Conservation (phyloP, 2,329 filamentous ascomycete genomes). For the Penicillium paneum region DNA sequence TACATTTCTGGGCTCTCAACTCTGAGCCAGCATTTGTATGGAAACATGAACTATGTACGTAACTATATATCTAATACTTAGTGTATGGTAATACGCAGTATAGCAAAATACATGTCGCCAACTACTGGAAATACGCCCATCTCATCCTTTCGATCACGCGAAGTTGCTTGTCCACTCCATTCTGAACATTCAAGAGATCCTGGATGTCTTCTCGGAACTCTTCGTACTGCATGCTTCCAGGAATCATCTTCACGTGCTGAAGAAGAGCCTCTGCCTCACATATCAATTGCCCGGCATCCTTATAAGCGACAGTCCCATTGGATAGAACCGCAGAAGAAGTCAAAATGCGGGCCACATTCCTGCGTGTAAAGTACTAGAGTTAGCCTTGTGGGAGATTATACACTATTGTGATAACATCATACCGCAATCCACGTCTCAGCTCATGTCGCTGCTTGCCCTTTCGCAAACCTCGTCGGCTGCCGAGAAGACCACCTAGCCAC, state of each 20-base stretch:
- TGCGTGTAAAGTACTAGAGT: constrained; percentile 22
- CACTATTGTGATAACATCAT: constrained; percentile 4
- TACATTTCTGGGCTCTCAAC: neutral
- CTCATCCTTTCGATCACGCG: constrained; percentile 77
- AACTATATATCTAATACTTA: too few species aligned
- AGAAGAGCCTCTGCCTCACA: constrained; percentile 86
- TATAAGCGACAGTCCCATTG: constrained; percentile 77
- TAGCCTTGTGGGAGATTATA: neutral
- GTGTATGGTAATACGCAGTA: neutral
- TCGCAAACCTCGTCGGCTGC: constrained; percentile 65
- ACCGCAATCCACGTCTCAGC: constrained; percentile 72
- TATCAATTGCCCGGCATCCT: constrained; percentile 84
- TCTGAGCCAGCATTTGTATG: neutral
- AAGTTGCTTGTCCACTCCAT: constrained; percentile 72
- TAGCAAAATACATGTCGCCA: neutral
- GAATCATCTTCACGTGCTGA: constrained; percentile 61
- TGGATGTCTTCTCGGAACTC: constrained; percentile 88
- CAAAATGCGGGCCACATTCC: constrained; percentile 79
- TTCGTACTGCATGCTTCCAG: constrained; percentile 71
- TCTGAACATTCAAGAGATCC: constrained; percentile 76
- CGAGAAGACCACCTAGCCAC: constrained; percentile 69
- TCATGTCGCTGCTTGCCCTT: constrained; percentile 64
- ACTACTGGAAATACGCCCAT: constrained; percentile 84
- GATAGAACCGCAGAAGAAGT: constrained; percentile 62
- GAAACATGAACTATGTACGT: neutral